Evolutionary conservation across 345 rosid species (phyloP), one percentile per base, ranked within the genome.

Genomic region (Moringa oleifera): DNA sequence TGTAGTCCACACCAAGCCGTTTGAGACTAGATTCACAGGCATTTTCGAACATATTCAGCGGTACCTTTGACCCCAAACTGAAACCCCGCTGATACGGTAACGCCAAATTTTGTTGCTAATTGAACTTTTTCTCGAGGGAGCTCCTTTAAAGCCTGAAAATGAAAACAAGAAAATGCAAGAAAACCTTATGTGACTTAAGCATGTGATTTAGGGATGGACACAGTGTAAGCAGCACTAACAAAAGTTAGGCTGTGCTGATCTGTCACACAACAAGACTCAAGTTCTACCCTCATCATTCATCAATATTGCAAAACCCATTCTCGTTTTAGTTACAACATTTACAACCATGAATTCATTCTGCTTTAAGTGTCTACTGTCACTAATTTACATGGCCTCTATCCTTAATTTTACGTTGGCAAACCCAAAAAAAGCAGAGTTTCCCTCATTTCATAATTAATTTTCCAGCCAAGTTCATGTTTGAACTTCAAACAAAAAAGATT

Each of bases 1-100:
- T 74, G 53, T 78, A 77, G 63, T 82, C 80, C 53, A 78, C 76
- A 20, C 49, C 82, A 46, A 85, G 85, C 50, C 79, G 67, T 55
- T 62, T 66, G 9, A 80, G 79, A 61, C 83, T 80, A 47, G 81
- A 81, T 76, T 78, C 83, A 52, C 87, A 85, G n/a, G 69, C 82
- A 80, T 70, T 74, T 50, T 24, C 85, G 56, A 11, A 71, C 82
- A 18, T 81, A 70, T 37, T 77, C 76, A 37, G 87, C 83, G 51
- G 52, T 64, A 45, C 87, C 87, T 20, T 51, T 61, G 4, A 78
- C 68, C 11, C 46, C 64, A 57, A 76, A 25, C 31, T 55, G 59
- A 13, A 25, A 36, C 10, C 63, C 76, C 11, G 69, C 72, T 18
- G 50, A 19, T 7, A 0, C 2, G 2, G 12, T 1, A 4, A 73